Evolutionary conservation across 2,329 filamentous ascomycete species (phyloP).

Genomic region (Endothia cerciana): DNA sequence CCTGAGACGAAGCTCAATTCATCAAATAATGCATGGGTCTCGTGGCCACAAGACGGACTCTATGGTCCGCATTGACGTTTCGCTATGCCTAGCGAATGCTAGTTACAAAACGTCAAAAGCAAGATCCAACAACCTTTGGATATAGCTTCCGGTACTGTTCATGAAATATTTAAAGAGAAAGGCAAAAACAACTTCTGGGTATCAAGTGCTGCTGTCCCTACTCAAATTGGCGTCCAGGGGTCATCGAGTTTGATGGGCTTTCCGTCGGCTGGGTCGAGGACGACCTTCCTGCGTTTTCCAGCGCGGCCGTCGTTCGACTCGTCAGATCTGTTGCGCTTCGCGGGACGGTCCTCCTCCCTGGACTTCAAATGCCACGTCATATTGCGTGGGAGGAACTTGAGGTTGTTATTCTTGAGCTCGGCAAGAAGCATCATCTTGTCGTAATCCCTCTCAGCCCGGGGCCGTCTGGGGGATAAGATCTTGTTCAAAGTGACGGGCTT

Average conservation of each 20-base stretch:
- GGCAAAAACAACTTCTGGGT: not conserved
- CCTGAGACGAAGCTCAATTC: too few species aligned
- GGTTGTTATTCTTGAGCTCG: not conserved
- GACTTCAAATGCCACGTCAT: not conserved
- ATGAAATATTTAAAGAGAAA: not conserved
- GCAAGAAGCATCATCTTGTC: not conserved
- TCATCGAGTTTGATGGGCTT: not conserved
- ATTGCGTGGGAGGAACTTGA: not conserved
- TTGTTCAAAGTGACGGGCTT: not conserved
- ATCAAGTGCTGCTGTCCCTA: not conserved
- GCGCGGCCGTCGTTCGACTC: not conserved
- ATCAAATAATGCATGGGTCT: too few species aligned
- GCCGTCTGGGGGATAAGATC: not conserved
- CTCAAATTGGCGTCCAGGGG: not conserved
- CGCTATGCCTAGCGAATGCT: too few species aligned
- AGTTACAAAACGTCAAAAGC: too few species aligned
- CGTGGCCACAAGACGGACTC: too few species aligned
- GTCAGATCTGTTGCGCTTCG: not conserved
- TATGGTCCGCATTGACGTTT: too few species aligned
- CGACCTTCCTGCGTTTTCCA: constrained; percentile 1
- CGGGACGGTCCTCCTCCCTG: not conserved
- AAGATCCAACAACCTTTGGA: not conserved
- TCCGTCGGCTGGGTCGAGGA: not conserved
- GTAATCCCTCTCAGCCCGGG: not conserved
- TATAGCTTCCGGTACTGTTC: not conserved